Conservation (phyloP, 2,329 filamentous ascomycete genomes). For the Colletotrichum musae region DNA sequence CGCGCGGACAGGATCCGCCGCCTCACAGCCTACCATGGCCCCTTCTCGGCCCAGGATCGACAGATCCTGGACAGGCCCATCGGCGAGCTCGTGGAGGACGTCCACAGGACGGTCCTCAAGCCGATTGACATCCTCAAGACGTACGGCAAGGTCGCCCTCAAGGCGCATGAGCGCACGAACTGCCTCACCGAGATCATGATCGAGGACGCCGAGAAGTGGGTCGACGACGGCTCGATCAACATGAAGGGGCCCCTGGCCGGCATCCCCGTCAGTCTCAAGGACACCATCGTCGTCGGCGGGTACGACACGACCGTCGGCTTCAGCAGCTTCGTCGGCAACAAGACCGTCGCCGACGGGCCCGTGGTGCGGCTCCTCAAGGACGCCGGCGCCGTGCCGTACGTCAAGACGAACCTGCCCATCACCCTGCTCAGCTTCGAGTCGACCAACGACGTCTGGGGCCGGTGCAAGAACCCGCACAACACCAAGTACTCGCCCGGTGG, state of each 20-base stretch:
- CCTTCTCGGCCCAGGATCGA: constrained; percentile 76
- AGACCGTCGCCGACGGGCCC: constrained; percentile 75
- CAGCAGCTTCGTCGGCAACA: constrained; percentile 79
- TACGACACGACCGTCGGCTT: constrained; percentile 90
- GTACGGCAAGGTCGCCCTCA: constrained; percentile 89
- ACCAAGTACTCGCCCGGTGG: constrained; percentile 88
- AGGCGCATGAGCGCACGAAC: constrained; percentile 89
- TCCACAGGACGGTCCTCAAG: constrained; percentile 77
- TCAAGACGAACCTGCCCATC: constrained; percentile 92
- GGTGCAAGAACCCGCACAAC: constrained; percentile 86
- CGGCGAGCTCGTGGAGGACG: constrained; percentile 81
- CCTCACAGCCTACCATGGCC: constrained; percentile 75
- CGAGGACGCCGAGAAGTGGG: constrained; percentile 82
- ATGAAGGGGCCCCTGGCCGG: constrained; percentile 87
- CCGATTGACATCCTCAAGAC: constrained; percentile 84
- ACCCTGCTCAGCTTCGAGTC: constrained; percentile 91
- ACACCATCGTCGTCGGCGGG: constrained; percentile 82
- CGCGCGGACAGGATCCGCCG: constrained; percentile 77
- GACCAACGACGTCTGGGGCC: constrained; percentile 84
- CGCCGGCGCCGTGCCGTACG: constrained; percentile 89
- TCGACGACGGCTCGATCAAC: constrained; percentile 71
- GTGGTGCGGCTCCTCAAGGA: constrained; percentile 86
- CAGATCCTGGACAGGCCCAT: constrained; percentile 81
- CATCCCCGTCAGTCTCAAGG: constrained; percentile 89
- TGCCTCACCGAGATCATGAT: constrained; percentile 91